Conservation (phyloP, 1,139 yeast species). For the Blastobotrys petasosporus region DNA sequence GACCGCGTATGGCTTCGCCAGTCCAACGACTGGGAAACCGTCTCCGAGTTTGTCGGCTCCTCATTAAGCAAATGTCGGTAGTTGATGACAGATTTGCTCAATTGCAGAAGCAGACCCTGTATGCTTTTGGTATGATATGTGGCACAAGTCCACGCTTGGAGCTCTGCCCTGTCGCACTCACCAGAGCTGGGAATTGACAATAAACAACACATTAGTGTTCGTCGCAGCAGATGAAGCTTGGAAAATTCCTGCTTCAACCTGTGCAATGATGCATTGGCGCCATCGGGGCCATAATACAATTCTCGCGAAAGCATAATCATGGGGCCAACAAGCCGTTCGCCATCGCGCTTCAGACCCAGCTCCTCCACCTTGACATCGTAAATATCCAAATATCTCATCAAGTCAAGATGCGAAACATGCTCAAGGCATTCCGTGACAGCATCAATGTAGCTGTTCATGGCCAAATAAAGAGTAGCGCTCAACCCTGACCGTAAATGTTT, state of each 20-base stretch:
- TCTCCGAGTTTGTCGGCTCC: slow-evolving; percentile 13
- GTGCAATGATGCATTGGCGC: slow-evolving; percentile 26
- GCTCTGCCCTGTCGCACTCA: slow-evolving; percentile 22
- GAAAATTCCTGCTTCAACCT: slow-evolving; percentile 31
- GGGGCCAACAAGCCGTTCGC: slow-evolving; percentile 7
- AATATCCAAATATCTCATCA: slow-evolving; percentile 39
- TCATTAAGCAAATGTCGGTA: slow-evolving; percentile 17
- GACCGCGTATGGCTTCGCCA: slow-evolving; percentile 21
- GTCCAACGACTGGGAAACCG: slow-evolving; percentile 6
- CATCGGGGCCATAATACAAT: slow-evolving; percentile 26
- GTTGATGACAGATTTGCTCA: slow-evolving; percentile 26
- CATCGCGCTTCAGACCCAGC: slow-evolving; percentile 6
- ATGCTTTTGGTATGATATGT: slow-evolving; percentile 28
- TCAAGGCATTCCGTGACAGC: slow-evolving; percentile 29
- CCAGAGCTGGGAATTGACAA: slow-evolving; percentile 36
- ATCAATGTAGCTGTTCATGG: slow-evolving; percentile 24
- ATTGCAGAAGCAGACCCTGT: slow-evolving; percentile 26
- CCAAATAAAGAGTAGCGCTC: slow-evolving; percentile 28
- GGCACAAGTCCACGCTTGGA: slow-evolving; percentile 31
- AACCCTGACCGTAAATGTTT: slow-evolving; percentile 29
- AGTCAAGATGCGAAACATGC: slow-evolving; percentile 31
- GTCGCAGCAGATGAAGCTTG: slow-evolving; percentile 36
- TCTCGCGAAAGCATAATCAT: slow-evolving; percentile 11
- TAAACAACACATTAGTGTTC: slow-evolving; percentile 39
- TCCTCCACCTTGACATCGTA: slow-evolving; percentile 33